Conservation (phyloP, 176 grass and related monocot genomes). For the Oryza brachyantha region DNA sequence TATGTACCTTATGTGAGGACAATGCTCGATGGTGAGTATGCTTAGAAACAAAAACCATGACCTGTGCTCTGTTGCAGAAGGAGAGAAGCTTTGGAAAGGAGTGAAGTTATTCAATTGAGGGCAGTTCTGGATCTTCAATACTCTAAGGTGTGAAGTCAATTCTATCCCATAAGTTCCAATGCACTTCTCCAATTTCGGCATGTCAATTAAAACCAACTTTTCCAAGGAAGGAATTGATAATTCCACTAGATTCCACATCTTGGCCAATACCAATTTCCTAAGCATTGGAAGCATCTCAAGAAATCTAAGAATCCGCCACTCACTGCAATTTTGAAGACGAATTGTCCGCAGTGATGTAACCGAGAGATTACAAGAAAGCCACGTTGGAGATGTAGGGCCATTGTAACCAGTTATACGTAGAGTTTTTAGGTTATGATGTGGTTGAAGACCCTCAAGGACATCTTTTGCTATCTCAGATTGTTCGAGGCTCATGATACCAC, state of each 20-base stretch:
- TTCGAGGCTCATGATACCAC: neutral
- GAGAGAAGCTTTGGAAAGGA: neutral
- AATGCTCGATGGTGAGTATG: conserved; percentile 16
- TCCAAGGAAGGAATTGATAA: conserved; percentile 32
- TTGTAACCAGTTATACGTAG: conserved; percentile 22
- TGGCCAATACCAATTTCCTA: neutral
- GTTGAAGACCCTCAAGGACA: conserved; percentile 42
- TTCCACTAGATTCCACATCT: neutral
- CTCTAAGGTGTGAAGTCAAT: neutral
- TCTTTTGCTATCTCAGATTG: neutral
- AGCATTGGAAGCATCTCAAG: conserved; percentile 5
- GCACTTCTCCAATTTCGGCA: conserved; percentile 37
- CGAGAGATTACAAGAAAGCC: neutral
- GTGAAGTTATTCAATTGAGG: conserved; percentile 13
- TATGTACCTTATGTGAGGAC: conserved; percentile 9
- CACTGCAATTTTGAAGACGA: conserved; percentile 5
- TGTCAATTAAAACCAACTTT: neutral
- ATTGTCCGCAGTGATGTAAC: neutral
- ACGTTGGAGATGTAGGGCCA: conserved; percentile 10
- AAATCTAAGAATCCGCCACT: neutral
- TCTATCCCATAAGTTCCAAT: neutral
- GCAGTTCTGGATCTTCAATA: neutral
- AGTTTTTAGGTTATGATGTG: conserved; percentile 23
- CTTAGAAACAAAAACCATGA: conserved; percentile 25
- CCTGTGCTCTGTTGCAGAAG: neutral